Evolutionary conservation across 2,329 filamentous ascomycete genomes (phyloP).

Genomic region (Aspergillus phoenicis): DNA sequence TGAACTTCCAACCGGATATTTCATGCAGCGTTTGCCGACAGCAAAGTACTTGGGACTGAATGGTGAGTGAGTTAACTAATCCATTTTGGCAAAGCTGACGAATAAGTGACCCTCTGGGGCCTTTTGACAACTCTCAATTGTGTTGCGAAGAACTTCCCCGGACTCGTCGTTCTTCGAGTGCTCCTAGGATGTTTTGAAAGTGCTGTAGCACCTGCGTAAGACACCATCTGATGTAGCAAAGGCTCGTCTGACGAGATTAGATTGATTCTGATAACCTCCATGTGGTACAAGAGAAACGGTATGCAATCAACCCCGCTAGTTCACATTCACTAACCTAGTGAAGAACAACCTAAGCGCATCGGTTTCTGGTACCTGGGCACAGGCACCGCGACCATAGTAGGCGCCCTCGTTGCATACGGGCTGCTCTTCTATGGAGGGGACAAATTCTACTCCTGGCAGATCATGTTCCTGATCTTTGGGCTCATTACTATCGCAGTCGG

Average conservation of each 20-base stretch:
- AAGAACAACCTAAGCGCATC: conserved; percentile 61
- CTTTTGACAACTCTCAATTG: conserved; percentile 52
- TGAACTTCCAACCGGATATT: conserved; percentile 60
- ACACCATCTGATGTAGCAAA: neutral
- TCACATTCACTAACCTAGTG: conserved; percentile 14
- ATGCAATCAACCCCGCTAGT: conserved; percentile 1
- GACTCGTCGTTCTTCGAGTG: conserved; percentile 53
- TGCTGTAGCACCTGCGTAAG: conserved; percentile 53
- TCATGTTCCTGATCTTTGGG: conserved; percentile 53
- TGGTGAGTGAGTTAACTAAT: conserved; percentile 35
- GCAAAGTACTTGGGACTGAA: conserved; percentile 56
- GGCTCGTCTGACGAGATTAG: conserved; percentile 17
- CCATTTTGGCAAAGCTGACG: neutral
- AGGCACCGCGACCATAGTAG: conserved; percentile 57
- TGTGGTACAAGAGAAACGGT: conserved; percentile 55
- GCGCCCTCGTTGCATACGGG: conserved; percentile 57
- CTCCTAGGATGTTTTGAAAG: conserved; percentile 59
- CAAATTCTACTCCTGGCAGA: conserved; percentile 51
- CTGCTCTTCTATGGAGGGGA: conserved; percentile 53
- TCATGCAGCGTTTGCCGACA: conserved; percentile 57
- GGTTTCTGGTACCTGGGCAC: conserved; percentile 65
- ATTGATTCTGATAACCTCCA: conserved; percentile 58
- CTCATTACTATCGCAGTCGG: conserved; percentile 46
- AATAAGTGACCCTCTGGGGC: conserved; percentile 46
- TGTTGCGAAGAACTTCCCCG: conserved; percentile 55